These are phyloP conservation scores for Hansenula lynferdii DNA, from an alignment of 1,139 yeast species.

Conservation along the genomic window DNA sequence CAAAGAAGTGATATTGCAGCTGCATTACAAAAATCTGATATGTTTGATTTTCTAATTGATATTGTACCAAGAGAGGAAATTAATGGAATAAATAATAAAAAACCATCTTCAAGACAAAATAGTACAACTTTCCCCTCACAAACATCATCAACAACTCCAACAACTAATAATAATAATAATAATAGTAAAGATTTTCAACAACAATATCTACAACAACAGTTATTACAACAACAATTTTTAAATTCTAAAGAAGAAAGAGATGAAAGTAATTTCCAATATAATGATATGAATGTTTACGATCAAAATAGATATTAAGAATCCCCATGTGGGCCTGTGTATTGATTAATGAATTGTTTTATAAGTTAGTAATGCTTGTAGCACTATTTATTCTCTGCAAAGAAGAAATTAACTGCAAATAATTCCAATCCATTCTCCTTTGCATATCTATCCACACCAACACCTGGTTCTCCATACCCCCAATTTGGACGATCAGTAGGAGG, in stretches of 20 bases:
- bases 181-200: not conserved
- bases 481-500: conserved; percentile 53
- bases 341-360: no score
- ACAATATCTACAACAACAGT: conserved; percentile 3
- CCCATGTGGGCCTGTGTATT: no score
- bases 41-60: conserved; percentile 95
- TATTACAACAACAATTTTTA: conserved; percentile 1
- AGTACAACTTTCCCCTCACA: not conserved
- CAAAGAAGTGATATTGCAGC: conserved; percentile 95
- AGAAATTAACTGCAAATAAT: conserved; percentile 79
- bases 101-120: not conserved
- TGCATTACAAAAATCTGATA: conserved; percentile 89
- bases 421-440: conserved; percentile 55
- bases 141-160: not conserved
- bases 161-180: not conserved
- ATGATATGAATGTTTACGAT: conserved; percentile 13
- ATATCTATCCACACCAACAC: conserved; percentile 78
- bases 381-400: conserved; percentile 25
- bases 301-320: conserved; percentile 10
- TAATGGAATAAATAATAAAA: not conserved
- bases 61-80: conserved; percentile 85
- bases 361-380: no score
- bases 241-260: not conserved
- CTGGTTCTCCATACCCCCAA: conserved; percentile 82
- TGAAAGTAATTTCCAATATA: conserved; percentile 6